These are phyloP conservation scores for Pythium vanterpoolii DNA, from an alignment of 352 stramenopile genomes.

Conservation along the genomic window DNA sequence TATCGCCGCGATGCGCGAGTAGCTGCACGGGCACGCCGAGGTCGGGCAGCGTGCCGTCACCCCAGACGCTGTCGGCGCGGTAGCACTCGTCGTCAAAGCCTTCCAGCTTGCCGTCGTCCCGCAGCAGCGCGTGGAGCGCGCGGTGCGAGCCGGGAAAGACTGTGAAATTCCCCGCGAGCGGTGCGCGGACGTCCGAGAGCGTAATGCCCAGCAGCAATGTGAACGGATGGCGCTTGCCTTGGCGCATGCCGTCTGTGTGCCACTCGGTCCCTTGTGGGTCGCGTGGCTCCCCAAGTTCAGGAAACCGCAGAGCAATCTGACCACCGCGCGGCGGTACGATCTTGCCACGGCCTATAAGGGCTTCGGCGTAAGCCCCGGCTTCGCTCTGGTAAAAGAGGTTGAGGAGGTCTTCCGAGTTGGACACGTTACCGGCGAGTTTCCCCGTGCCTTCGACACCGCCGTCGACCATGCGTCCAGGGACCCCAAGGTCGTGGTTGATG, in stretches of 20 bases:
- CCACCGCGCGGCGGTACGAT: conserved; percentile 47
- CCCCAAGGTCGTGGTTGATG: conserved; percentile 77
- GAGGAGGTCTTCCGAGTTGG: conserved; percentile 61
- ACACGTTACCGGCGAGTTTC: conserved; percentile 69
- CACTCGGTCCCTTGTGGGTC: conserved; percentile 70
- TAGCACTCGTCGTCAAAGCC: conserved; percentile 61
- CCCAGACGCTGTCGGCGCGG: conserved; percentile 70
- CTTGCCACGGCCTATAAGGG: conserved; percentile 45
- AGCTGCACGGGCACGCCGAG: conserved; percentile 61
- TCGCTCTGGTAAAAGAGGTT: conserved; percentile 55
- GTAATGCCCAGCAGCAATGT: conserved; percentile 60
- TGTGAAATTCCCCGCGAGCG: conserved; percentile 65
- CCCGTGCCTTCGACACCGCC: conserved; percentile 67
- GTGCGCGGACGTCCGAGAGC: conserved; percentile 62
- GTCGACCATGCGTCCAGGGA: conserved; percentile 65
- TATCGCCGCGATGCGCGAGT: conserved; percentile 47
- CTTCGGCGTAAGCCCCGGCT: conserved; percentile 54
- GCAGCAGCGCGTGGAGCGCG: conserved; percentile 46
- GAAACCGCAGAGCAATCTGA: conserved; percentile 75
- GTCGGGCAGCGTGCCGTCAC: conserved; percentile 64
- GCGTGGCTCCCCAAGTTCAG: conserved; percentile 54
- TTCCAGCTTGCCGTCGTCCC: conserved; percentile 44
- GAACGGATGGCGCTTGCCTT: conserved; percentile 70
- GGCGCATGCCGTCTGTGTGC: conserved; percentile 82
- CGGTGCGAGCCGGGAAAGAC: conserved; percentile 68